These are phyloP conservation scores for Cnidoscolus chayamansa DNA, from an alignment of 441 rosid species.

Conservation along the genomic window DNA sequence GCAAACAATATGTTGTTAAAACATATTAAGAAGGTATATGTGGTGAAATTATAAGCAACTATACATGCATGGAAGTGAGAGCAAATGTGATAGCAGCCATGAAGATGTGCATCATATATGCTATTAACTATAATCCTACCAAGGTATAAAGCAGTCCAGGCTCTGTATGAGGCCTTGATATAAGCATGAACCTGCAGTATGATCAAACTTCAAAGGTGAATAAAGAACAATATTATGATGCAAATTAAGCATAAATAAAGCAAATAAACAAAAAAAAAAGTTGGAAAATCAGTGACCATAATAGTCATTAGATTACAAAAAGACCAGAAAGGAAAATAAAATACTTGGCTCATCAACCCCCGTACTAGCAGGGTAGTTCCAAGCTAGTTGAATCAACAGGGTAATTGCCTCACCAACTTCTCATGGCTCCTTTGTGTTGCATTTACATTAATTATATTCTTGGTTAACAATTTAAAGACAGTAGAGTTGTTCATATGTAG, in stretches of 20 bases:
- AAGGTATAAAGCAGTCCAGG: conserved; percentile 46
- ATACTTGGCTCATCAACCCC: conserved; percentile 1
- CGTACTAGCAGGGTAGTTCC: neutral
- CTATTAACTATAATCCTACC: conserved; percentile 28
- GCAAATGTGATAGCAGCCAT: neutral
- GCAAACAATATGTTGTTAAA: neutral
- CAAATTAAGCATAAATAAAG: neutral
- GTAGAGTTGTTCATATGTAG: neutral
- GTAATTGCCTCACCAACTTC: conserved; percentile 6
- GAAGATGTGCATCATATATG: neutral
- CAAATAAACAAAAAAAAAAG: neutral
- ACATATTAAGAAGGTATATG: neutral
- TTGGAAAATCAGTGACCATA: neutral
- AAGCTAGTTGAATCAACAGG: neutral
- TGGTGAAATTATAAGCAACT: conserved; percentile 8
- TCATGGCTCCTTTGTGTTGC: neutral
- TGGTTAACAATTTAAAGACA: neutral
- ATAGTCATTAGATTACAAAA: neutral
- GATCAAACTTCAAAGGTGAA: conserved; percentile 19
- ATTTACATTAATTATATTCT: neutral
- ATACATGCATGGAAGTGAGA: neutral
- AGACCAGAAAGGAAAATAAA: neutral
- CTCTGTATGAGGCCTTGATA: conserved; percentile 38
- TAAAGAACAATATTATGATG: neutral
- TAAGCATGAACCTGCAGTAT: conserved; percentile 43